Conservation (phyloP, 495 filamentous ascomycete species). For the Terfezia boudieri region DNA sequence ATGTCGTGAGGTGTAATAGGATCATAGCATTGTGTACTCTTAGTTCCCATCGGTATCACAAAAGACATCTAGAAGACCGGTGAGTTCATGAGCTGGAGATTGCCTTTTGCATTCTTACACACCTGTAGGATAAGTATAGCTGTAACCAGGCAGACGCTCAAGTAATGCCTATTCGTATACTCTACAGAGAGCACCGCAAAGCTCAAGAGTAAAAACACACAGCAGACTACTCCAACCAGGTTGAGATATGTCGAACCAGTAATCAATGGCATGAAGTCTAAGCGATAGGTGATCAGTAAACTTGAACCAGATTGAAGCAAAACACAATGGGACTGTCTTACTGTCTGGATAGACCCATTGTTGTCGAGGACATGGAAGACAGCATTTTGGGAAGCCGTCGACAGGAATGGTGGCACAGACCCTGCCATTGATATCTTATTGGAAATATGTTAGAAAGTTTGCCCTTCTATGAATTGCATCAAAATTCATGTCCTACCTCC, state of each 20-base stretch:
- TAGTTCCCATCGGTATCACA: slow-evolving; percentile 76
- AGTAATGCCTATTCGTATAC: slow-evolving; percentile 75
- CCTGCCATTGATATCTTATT: slow-evolving; percentile 7
- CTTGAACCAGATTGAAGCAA: neutral
- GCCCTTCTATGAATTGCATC: neutral
- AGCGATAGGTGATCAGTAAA: slow-evolving; percentile 6
- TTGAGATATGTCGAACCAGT: slow-evolving; percentile 55
- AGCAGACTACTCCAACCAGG: slow-evolving; percentile 46
- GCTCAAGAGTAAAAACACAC: slow-evolving; percentile 56
- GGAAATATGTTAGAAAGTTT: neutral
- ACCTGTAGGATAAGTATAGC: slow-evolving; percentile 59
- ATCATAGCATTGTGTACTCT: slow-evolving; percentile 52
- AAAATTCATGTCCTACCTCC: slow-evolving; percentile 36
- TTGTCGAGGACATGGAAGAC: slow-evolving; percentile 71
- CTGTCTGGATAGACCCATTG: slow-evolving; percentile 66
- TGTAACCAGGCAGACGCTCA: slow-evolving; percentile 65
- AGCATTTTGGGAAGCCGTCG: slow-evolving; percentile 34
- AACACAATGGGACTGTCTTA: slow-evolving; percentile 20
- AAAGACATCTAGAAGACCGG: slow-evolving; percentile 42
- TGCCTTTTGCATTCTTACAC: slow-evolving; percentile 17
- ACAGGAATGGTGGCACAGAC: slow-evolving; percentile 33
- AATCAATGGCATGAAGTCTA: slow-evolving; percentile 42
- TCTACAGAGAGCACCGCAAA: slow-evolving; percentile 70
- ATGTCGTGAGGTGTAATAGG: slow-evolving; percentile 85
- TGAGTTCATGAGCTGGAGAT: slow-evolving; percentile 15